Base-by-base conservation (phyloP, 1,284 basidiomycete genomes). In the Ganoderma sinense region DNA sequence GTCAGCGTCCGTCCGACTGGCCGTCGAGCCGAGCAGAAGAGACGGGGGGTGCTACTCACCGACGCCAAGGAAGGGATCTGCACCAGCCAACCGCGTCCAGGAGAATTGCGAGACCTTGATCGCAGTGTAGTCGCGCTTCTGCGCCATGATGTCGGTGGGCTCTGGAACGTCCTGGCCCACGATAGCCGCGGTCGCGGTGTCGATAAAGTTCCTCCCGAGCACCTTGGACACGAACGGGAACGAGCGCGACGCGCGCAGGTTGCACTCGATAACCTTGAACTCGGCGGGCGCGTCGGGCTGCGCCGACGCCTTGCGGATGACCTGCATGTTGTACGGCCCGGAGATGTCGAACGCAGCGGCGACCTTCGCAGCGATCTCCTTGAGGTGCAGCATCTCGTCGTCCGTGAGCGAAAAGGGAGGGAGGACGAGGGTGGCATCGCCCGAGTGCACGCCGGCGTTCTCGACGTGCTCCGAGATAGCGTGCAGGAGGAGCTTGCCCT, bases 171-270 rank as follows among this genome's bases (percentile, higher is more conserved):
- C 87, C 77, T 94, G 85, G 66, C 91, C 94, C 53, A 96, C 91
- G 77, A 99, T 99, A 23, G 97, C 98, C 40, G 91, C 88, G 7
- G 97, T 96, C 4, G 98, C 98, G 62, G 93, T 92, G 75, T 99
- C 96, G 77, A 99, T 97, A 82, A 99, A 99, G 87, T 99, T 98
- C 82, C 93, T 91, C 60, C 96, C 97, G 65, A 99, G 88, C 26
- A 99, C 98, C 85, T 99, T 99, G 73, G 95, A 97, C 7, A 99
- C 98, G 84, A 99, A 99, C 75, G 98, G 98, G 94, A 99, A 99
- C 61, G 96, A 98, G 58, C 98, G 92, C 59, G 97, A 98, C 33
- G 98, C 98, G 75, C 98, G 95, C 65, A 99, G 86, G 84, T 99
- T 99, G 83, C 98, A 99, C 84, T 99, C 97, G 74, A 99, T 99